Base-by-base conservation (phyloP, 2,329 filamentous ascomycete species). In the Monosporascus sp. region DNA sequence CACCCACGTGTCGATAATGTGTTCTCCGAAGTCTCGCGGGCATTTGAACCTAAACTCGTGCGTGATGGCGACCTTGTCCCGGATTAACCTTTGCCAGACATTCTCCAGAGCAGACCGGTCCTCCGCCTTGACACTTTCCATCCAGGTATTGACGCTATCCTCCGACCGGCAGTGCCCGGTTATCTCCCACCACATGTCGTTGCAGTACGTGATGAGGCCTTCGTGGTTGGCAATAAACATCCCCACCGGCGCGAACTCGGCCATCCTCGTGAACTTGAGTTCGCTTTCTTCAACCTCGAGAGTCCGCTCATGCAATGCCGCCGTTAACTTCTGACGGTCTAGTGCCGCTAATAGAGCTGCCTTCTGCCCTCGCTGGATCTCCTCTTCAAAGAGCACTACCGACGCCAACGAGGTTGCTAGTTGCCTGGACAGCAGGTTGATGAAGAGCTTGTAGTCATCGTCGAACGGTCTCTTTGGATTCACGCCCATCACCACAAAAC, bases 401-500 rank as follows among this genome's bases (percentile, higher is more conserved):
- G 88, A 92, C 1, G 89, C 89, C 67, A 93, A 79, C 0, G 88
- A 90, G 0, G 89, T 93, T 8, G 86, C 88, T 8, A 93, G 74
- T 65, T 93, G 89, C 22, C 88, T 80, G 47, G 85, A 86, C 5
- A 93, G 72, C 1, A 93, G 76, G 60, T 88, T 85, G 38, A 93
- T 77, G 62, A 93, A 94, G 0, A 93, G 75, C 57, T 83, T 82
- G 63, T 93, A 94, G 59, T 93, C 89, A 38, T 88, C 85, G 61
- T 94, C 88, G 61, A 89, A 94, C 0, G 87, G 89, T 49, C 89
- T 78, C 43, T 88, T 77, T 2, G 90, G 88, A 65, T 95, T 95
- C 9, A 89, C 76, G 4, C 89, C 90, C 67, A 94, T 77, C 3
- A 94, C 80, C 8, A 94, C 77, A 63, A 94, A 94, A 1, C 89